Base-by-base conservation (phyloP, 139 green algal genomes). In the Coccomyxa sp. region DNA sequence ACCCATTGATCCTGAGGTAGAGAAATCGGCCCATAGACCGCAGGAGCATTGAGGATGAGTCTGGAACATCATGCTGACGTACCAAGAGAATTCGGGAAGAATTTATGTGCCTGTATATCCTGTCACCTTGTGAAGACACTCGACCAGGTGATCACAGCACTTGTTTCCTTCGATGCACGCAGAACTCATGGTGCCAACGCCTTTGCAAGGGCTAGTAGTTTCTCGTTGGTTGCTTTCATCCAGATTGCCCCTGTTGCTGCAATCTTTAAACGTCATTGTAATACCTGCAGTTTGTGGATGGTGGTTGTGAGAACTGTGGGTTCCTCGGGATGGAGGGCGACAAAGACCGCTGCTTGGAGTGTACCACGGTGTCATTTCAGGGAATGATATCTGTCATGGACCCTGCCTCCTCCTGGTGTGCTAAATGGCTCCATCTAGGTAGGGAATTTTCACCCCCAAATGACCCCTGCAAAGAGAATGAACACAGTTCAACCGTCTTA, bases 291-390 rank as follows among this genome's bases (percentile, higher is more conserved):
- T 94, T 91, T n/a, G 15, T 85, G 4, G 84, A 91, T 17, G 23
- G 68, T 11, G 93, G 93, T 30, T 96, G 93, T 76, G 93, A 96
- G 71, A 96, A 96, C 77, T 96, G 93, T 82, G 76, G 75, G 25
- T 94, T 86, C 83, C 82, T 95, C 63, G 77, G 82, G 0, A 87
- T 94, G 83, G 85, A 91, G 57, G 84, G 77, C 0, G 88, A 95
- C 60, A 84, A 86, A n/a, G 88, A 92, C 31, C 81, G 86, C 4
- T 83, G 93, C 0, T 81, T 88, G 28, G 88, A 95, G 76, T 92
- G 81, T 86, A 96, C 93, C 9, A 95, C 93, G 0, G 86, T 88
- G n/a, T 93, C 94, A 82, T 96, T 95, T 80, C 87, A 89, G 1
- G 91, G 91, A 67, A 85, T 96, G 77, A 88, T 93, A 0, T 82